Evolutionary conservation across 208 protist genomes (phyloP), one percentile per base, ranked within the genome.

Genomic region (Histomonas meleagridis): DNA sequence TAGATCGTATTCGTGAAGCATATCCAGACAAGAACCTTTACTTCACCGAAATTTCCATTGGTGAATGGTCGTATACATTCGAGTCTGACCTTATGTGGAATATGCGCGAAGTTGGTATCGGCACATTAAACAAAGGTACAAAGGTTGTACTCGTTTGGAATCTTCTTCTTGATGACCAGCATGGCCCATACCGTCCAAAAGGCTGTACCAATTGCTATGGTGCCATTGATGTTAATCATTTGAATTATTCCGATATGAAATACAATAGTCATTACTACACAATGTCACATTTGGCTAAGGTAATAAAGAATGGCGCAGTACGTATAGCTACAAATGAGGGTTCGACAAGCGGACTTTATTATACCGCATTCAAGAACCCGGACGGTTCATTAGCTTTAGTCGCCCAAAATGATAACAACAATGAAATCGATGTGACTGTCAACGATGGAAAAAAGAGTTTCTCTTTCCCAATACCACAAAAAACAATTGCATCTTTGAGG

Each of bases 11-110:
- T 79, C 1, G 16, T n/a, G 5, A 10, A 9, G 40, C 3, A 51
- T 49, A n/a, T 49, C 70, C 70, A 79, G 21, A 79, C 49, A 79
- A 79, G 40, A 79, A 79, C 21, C 10, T 79, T 51, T 79, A 79
- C 23, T 79, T 79, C 70, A 79, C 70, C 26, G 70, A 79, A 79
- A 79, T 79, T 32, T 79, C 70, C 18, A 79, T 79, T 79, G 70
- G 70, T 49, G 70, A 79, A n/a, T 79, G 70, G 70, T n/a, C 26
- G 9, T 79, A 79, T 28, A 40, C 0, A 51, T 79, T 79, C 70
- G 18, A 49, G 40, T 48, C 40, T n/a, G 70, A 79, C 18, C 49
- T 79, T 18, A 79, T 79, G 70, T 79, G 70, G 70, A 79, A 46
- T n/a, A 51, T 49, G 1, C 32, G 70, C n/a, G 70, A 79, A 40